Base-by-base conservation (phyloP, 768 basidiomycete genomes). In the Cystofilobasidium capitatum region DNA sequence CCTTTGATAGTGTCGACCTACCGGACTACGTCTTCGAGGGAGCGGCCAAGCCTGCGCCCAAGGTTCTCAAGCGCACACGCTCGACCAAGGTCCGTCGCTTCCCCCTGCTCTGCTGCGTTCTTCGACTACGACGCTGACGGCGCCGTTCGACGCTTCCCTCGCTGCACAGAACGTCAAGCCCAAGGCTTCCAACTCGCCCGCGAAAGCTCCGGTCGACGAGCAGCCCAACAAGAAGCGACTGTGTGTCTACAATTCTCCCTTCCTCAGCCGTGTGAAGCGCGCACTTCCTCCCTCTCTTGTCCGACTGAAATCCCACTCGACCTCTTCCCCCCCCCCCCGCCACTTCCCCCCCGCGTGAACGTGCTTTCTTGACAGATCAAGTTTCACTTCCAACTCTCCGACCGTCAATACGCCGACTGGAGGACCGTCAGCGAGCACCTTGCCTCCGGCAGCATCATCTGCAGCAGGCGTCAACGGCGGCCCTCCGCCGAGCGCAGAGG, bases 21-120 rank as follows among this genome's bases (percentile, higher is more conserved):
- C 66, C 66, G 5, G 66, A 62, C 20, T 62, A 68, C 61, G 66
- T 68, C 39, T 68, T 68, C 22, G 66, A 68, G 36, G 66, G 66
- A 29, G 36, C 44, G 26, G 37, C 51, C 26, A 62, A 61, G 26
- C 58, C 58, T 20, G 61, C 61, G 13, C 59, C 66, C 24, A 68
- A 68, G 60, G 61, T 68, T 6, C 62, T 68, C n/a, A 68, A 68
- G 60, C 66, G 66, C 22, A 55, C 62, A 33, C 49, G 66, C 16
- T 68, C 66, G 10, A 62, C 49, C 39, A 68, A 68, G 54, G 66
- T 68, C 9, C 5, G 61, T 36, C 39, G 29, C 24, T 55, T 51
- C 14, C 29, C n/a, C 0, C 22, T 29, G 24, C 22, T n/a, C 29
- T 4, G 3, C 24, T 31, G 12, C n/a, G 22, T 16, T 26, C 16